Evolutionary conservation across 1,284 basidiomycete species (phyloP), one percentile per base, ranked within the genome.

Genomic region (Abortiporus biennis): DNA sequence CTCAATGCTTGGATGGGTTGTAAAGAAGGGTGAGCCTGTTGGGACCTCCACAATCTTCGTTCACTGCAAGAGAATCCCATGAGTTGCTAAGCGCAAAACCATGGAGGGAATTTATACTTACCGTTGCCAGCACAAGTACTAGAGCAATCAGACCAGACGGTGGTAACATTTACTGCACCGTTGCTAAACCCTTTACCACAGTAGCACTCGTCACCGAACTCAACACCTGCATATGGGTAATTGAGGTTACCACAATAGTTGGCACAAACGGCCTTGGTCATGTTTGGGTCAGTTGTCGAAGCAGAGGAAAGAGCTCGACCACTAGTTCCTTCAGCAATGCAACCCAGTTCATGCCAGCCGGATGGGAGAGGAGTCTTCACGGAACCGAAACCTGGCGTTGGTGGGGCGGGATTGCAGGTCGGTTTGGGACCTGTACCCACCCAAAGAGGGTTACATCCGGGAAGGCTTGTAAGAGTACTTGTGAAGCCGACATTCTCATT

Each of bases 401-500:
- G 24, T 16, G 33, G 33, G 12, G 22, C 21, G 4, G 43, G 43
- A 38, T 47, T 34, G 34, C 46, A 47, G n/a, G 43, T 44, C 5
- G 46, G 46, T 27, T 47, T 47, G 19, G 46, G 46, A 15, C 46
- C 46, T 6, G 46, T 46, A 16, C 46, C 46, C 11, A 24, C 15
- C 43, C 44, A 44, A 6, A 48, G 23, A 13, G 30, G 43, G 39
- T 48, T 48, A 36, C 46, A 48, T 17, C 43, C 46, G 22, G 46
- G 46, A 17, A 48, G 39, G 11, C 19, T 29, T 8, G 23, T 17
- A 20, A 48, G 39, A 5, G 43, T 35, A 15, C 24, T 16, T 13
- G 31, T 20, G 27, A 32, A 13, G 31, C 47, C 47, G 25, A 46
- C 41, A 19, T 40, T 21, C 38, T 48, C 47, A 24, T 43, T 38